These are phyloP conservation scores for Neurospora sublineolata DNA, from an alignment of 495 filamentous ascomycete genomes.

Conservation along the genomic window DNA sequence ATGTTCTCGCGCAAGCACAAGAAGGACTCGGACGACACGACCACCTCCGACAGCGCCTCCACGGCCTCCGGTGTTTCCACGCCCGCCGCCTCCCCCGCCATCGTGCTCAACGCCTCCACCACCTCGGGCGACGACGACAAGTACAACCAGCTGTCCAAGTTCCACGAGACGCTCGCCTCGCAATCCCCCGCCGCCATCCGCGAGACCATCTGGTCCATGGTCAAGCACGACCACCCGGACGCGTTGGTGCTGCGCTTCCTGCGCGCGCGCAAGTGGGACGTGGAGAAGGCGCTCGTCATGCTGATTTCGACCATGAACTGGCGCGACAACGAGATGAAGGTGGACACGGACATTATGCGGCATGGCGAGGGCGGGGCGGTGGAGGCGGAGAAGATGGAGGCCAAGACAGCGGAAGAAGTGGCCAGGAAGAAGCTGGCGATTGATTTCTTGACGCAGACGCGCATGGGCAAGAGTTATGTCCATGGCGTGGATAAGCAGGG, in stretches of 20 bases:
- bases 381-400: slow-evolving; percentile 42
- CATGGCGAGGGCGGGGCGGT: slow-evolving; percentile 62
- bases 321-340: slow-evolving; percentile 68
- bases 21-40: slow-evolving; percentile 38
- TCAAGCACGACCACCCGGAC: slow-evolving; percentile 92
- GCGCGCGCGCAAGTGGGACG: slow-evolving; percentile 90
- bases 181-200: slow-evolving; percentile 70
- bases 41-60: slow-evolving; percentile 16
- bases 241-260: slow-evolving; percentile 79
- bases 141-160: slow-evolving; percentile 81
- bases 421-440: slow-evolving; percentile 53
- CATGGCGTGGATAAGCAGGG: slow-evolving; percentile 80
- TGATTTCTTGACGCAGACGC: slow-evolving; percentile 75
- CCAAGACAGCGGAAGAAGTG: slow-evolving; percentile 22
- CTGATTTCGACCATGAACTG: slow-evolving; percentile 88
- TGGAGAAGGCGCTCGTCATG: slow-evolving; percentile 89
- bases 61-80: neutral
- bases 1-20: slow-evolving; percentile 53
- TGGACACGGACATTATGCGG: slow-evolving; percentile 75
- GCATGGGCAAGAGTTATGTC: slow-evolving; percentile 90
- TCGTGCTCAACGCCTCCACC: slow-evolving; percentile 18
- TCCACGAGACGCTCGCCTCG: slow-evolving; percentile 63
- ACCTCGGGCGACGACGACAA: slow-evolving; percentile 68
- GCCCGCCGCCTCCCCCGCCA: neutral
- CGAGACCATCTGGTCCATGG: slow-evolving; percentile 83